These are phyloP conservation scores for Rubia tinctorum DNA, from an alignment of 305 asterid genomes.

Conservation along the genomic window DNA sequence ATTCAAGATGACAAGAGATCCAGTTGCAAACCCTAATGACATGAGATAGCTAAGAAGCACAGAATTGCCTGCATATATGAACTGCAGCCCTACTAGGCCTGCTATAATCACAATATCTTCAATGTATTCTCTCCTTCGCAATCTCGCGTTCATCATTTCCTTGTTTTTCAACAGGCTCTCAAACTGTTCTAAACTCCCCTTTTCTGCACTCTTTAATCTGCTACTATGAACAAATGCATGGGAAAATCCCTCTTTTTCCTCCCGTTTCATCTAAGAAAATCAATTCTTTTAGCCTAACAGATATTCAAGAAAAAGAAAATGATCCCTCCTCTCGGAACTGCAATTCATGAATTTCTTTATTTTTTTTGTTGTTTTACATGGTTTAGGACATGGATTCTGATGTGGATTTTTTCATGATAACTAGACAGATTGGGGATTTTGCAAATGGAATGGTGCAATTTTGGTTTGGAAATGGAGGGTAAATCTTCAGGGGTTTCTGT, in stretches of 20 bases:
- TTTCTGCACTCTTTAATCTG: background rate
- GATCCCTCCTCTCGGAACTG: background rate
- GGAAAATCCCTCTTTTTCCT: background rate
- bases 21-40: conserved; percentile 57
- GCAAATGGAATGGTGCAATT: conserved; percentile 15
- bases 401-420: background rate
- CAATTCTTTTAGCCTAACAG: background rate
- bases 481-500: background rate
- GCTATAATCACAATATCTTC: conserved; percentile 50
- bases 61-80: conserved; percentile 71
- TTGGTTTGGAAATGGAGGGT: conserved; percentile 15
- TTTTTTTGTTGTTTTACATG: background rate
- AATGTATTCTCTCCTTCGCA: conserved; percentile 28
- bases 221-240: conserved; percentile 2
- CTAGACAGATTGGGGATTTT: background rate
- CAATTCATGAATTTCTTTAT: background rate
- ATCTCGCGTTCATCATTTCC: conserved; percentile 18
- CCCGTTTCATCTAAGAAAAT: background rate
- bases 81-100: conserved; percentile 65
- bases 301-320: background rate
- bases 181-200: background rate
- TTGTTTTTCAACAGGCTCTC: background rate
- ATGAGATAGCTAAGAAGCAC: conserved; percentile 60
- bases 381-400: background rate
- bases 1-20: conserved; percentile 63